Conservation (phyloP, 148 eudicot genomes). For the Gaultheria prostrata region DNA sequence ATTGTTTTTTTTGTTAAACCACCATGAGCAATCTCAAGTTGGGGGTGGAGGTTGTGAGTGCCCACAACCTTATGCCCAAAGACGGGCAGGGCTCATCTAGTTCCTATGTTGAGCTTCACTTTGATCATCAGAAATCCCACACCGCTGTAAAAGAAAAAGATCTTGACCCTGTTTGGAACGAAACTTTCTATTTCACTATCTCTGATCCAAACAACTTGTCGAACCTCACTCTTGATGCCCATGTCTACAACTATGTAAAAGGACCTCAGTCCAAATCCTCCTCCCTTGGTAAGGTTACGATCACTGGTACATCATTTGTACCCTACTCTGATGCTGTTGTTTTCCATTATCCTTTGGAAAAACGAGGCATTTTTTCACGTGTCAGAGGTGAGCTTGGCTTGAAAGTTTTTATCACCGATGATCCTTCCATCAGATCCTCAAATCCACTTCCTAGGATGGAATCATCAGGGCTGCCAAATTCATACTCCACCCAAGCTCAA, state of each 20-base stretch:
- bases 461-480: conserved; percentile 24
- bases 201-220: conserved; percentile 55
- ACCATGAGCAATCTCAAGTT: conserved; percentile 67
- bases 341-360: conserved; percentile 75
- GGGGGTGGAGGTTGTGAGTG: conserved; percentile 84
- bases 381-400: conserved; percentile 82
- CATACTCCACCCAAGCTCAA: conserved; percentile 22
- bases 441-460: conserved; percentile 44
- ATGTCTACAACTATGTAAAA: conserved; percentile 42
- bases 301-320: conserved; percentile 68
- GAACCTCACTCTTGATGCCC: conserved; percentile 58
- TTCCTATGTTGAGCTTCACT: conserved; percentile 73
- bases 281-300: conserved; percentile 66
- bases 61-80: conserved; percentile 64
- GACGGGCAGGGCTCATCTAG: conserved; percentile 76
- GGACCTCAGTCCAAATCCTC: conserved; percentile 37
- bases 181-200: conserved; percentile 71
- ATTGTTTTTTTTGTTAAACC: not conserved
- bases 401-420: conserved; percentile 61
- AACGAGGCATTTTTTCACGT: conserved; percentile 54
- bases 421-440: conserved; percentile 46
- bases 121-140: conserved; percentile 62
- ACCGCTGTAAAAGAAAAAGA: conserved; percentile 74
- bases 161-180: conserved; percentile 80
- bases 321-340: conserved; percentile 65